Base-by-base conservation (phyloP, 129 eudicot genomes). In the Heracleum sosnowskyi region DNA sequence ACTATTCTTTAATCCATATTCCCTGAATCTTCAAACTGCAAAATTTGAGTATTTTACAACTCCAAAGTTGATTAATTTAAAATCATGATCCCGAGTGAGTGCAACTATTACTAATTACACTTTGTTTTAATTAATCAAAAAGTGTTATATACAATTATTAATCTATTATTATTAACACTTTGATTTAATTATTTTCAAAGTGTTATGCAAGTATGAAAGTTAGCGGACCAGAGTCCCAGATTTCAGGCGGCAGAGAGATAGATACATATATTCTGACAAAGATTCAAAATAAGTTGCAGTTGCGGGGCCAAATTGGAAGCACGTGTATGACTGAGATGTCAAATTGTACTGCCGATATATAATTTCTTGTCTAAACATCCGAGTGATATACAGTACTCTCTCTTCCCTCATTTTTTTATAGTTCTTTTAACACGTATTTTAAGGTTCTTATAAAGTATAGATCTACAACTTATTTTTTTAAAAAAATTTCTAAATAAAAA, bases 251-350 rank as follows among this genome's bases (percentile, higher is more conserved):
- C 16, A n/a, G 66, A 24, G 64, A 57, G 33, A 57, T n/a, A 26
- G 5, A 57, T 49, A 26, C 66, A 57, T 57, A n/a, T 57, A 57
- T 57, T 57, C 66, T 57, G 66, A 57, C 66, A 57, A n/a, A 24
- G 66, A 57, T 57, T 57, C 66, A 57, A 57, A 57, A 6, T n/a
- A n/a, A n/a, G 33, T 57, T 24, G 66, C 66, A 57, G 66, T n/a
- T 8, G 66, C 5, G 66, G 64, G 66, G 33, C 66, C 66, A n/a
- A 24, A 0, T 9, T 9, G 66, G 66, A n/a, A 9, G 66, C 66
- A 57, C 66, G 66, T 57, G 66, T 57, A 57, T 22, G 66, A 57
- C 66, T 57, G 66, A 57, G 28, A 57, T n/a, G 66, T 57, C 66
- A 57, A 55, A n/a, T 57, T n/a, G 16, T 57, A 57, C 66, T 57